phyloP scores from a whole-genome alignment of 148 eudicot genomes.

The Chenopodium album region DNA sequence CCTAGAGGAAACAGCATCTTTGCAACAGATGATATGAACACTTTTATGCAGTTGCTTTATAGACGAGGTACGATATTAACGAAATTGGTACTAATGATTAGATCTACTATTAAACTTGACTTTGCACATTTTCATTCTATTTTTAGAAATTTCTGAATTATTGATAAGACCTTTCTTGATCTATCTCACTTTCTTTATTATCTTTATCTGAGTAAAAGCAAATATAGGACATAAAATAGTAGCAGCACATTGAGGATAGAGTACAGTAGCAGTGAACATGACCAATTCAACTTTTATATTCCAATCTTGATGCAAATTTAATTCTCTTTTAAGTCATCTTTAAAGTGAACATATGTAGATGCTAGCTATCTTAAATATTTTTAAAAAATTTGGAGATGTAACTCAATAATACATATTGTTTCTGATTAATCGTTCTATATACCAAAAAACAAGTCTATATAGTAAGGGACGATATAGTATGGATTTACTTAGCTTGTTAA shows the following conservation, averaged over 20 bases:
- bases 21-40: background rate
- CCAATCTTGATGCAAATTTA: too few species aligned
- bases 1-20: background rate
- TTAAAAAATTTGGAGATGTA: too few species aligned
- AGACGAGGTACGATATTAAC: conserved; percentile 44
- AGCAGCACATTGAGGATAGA: background rate
- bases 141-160: conserved; percentile 16
- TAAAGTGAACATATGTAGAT: too few species aligned
- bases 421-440: too few species aligned
- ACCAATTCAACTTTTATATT: too few species aligned
- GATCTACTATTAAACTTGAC: conserved; percentile 22
- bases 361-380: too few species aligned
- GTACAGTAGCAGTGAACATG: background rate
- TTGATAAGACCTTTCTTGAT: conserved; percentile 21
- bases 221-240: too few species aligned
- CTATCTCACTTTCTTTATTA: conserved; percentile 11
- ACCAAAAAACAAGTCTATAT: too few species aligned
- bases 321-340: too few species aligned
- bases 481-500: too few species aligned
- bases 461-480: too few species aligned
- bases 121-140: conserved; percentile 31
- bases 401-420: too few species aligned
- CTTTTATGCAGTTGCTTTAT: background rate
- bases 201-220: background rate
- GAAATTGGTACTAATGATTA: conserved; percentile 50